Evolutionary conservation across 2,329 filamentous ascomycete genomes (phyloP).

Genomic region (Exophiala sp.): DNA sequence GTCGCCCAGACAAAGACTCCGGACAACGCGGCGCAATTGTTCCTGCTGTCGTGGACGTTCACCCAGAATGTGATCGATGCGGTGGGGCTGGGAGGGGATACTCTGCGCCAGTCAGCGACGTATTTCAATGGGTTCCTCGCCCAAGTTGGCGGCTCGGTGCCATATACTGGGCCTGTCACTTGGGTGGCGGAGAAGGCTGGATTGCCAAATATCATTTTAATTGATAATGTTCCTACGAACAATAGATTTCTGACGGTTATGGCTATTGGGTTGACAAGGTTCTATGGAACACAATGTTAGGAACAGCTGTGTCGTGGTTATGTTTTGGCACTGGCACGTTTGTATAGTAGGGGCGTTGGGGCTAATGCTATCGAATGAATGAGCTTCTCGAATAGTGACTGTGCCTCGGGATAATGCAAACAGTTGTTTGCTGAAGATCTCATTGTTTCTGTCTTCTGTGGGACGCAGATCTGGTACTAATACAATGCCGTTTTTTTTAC

Average conservation of each 20-base stretch:
- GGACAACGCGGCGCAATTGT: slow-evolving; percentile 12
- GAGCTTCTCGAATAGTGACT: too few species aligned
- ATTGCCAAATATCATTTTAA: slow-evolving; percentile 5
- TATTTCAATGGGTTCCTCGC: slow-evolving; percentile 3
- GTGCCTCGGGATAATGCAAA: too few species aligned
- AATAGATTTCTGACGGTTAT: background rate
- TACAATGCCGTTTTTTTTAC: too few species aligned
- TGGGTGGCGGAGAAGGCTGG: background rate
- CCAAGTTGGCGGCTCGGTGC: background rate
- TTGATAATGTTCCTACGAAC: slow-evolving; percentile 4
- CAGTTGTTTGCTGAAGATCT: too few species aligned
- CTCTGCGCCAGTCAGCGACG: background rate
- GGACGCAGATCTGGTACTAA: too few species aligned
- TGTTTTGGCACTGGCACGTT: too few species aligned
- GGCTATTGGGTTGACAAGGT: background rate
- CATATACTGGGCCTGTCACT: background rate
- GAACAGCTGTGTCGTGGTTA: too few species aligned
- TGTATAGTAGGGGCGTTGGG: too few species aligned
- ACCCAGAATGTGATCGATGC: slow-evolving; percentile 11
- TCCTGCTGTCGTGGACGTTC: slow-evolving; percentile 24
- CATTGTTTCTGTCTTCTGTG: too few species aligned
- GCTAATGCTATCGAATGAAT: too few species aligned
- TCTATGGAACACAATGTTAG: background rate
- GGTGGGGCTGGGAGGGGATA: slow-evolving; percentile 1
- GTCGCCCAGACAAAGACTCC: slow-evolving; percentile 1